Evolutionary conservation across 148 eudicot genomes (phyloP).

Genomic region (Rhododendron simsii): DNA sequence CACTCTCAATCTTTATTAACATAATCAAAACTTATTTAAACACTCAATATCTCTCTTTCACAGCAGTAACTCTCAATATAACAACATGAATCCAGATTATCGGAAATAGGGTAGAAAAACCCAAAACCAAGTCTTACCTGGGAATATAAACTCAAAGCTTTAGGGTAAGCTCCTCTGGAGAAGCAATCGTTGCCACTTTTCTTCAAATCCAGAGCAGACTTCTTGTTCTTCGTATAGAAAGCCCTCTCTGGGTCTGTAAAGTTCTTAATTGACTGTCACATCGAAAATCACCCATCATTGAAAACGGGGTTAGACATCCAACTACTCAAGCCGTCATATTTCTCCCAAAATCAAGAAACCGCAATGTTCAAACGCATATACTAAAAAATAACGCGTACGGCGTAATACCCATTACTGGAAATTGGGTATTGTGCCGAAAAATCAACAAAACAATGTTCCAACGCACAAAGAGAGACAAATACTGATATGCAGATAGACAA

Average conservation of each 20-base stretch:
- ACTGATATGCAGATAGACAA: not conserved
- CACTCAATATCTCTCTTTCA: not conserved
- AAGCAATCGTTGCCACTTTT: slow-evolving; percentile 62
- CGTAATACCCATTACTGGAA: not conserved
- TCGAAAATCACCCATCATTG: not conserved
- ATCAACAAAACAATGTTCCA: not conserved
- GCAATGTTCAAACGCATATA: not conserved
- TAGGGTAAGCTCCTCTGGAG: slow-evolving; percentile 48
- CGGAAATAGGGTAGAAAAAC: not conserved
- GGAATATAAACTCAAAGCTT: slow-evolving; percentile 57
- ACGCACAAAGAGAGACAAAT: not conserved
- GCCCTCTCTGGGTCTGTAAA: slow-evolving; percentile 51
- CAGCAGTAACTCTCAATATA: not conserved
- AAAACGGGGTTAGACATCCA: not conserved
- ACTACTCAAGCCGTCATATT: not conserved
- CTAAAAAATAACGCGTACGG: not conserved
- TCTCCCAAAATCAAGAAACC: not conserved
- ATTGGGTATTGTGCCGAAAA: not conserved
- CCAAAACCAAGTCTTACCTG: slow-evolving; percentile 33
- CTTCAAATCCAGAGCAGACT: slow-evolving; percentile 63
- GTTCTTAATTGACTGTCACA: slow-evolving; percentile 56
- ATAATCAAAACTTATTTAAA: not conserved
- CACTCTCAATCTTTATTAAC: not conserved
- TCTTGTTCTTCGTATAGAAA: slow-evolving; percentile 58
- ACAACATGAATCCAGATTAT: not conserved